Conservation (phyloP, 805 yeast species). For the Cyberlindnera mississippiensis region DNA sequence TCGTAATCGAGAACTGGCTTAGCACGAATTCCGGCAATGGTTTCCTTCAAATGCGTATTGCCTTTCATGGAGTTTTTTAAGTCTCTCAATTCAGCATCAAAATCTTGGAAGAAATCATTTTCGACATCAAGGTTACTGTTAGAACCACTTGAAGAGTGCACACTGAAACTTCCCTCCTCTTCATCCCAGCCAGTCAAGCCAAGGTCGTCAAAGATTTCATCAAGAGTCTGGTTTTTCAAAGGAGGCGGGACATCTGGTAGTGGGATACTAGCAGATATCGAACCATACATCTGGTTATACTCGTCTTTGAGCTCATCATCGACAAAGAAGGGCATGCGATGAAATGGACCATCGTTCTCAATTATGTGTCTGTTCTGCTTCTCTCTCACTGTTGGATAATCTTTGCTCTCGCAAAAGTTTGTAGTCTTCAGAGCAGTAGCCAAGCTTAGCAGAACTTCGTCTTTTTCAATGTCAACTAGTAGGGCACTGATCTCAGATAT, state of each 20-base stretch:
- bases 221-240: conserved; percentile 44
- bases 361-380: conserved; percentile 64
- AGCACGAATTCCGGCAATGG: conserved; percentile 19
- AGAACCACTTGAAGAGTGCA: not conserved
- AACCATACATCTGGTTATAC: conserved; percentile 48
- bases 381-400: conserved; percentile 41
- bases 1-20: conserved; percentile 16
- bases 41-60: conserved; percentile 4
- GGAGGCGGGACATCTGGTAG: conserved; percentile 65
- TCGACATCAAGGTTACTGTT: not conserved
- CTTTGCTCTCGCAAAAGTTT: conserved; percentile 51
- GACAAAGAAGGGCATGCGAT: conserved; percentile 70
- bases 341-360: conserved; percentile 78
- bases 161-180: conserved; percentile 3
- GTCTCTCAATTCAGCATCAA: conserved; percentile 8
- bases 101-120: conserved; percentile 18
- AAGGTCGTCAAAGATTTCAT: conserved; percentile 25
- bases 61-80: not conserved
- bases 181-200: conserved; percentile 10
- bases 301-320: conserved; percentile 44
- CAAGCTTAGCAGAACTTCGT: conserved; percentile 36
- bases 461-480: conserved; percentile 25
- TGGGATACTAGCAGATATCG: conserved; percentile 56
- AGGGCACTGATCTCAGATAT: conserved; percentile 44
- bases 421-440: conserved; percentile 58